These are phyloP conservation scores for Hibiscus trionum DNA, from an alignment of 345 rosid genomes.

Conservation along the genomic window DNA sequence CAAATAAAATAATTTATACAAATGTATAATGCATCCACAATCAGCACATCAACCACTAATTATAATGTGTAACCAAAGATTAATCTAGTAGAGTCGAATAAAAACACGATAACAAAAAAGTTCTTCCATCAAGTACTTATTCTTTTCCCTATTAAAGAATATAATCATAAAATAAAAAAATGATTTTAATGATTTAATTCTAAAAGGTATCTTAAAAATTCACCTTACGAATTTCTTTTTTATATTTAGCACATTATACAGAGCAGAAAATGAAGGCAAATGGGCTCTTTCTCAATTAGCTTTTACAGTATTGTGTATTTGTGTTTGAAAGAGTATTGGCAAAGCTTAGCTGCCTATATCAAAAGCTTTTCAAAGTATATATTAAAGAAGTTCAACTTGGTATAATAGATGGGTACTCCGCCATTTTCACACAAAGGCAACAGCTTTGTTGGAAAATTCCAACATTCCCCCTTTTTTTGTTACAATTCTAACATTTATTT, in stretches of 20 bases:
- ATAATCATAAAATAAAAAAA: not conserved
- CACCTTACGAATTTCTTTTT: not conserved
- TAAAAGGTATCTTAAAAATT: not conserved
- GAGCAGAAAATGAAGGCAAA: not conserved
- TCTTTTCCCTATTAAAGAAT: not conserved
- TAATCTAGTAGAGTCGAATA: too few species aligned
- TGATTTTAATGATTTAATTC: not conserved
- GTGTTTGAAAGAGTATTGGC: not conserved
- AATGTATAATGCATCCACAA: too few species aligned
- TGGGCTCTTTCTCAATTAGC: not conserved
- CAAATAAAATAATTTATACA: too few species aligned
- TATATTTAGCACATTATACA: not conserved
- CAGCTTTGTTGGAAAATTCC: not conserved
- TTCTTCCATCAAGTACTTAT: too few species aligned
- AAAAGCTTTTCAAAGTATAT: too few species aligned
- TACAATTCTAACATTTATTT: too few species aligned
- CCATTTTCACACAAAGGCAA: not conserved
- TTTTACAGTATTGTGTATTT: not conserved
- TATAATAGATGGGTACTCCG: not conserved
- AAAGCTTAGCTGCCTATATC: not conserved
- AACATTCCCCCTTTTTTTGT: not conserved
- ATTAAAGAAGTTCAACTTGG: not conserved
- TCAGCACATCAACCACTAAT: too few species aligned
- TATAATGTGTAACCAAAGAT: too few species aligned
- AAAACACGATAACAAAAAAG: too few species aligned